Conservation (phyloP, 1,139 yeast genomes). For the Keqinozyma sinolaborantium region DNA sequence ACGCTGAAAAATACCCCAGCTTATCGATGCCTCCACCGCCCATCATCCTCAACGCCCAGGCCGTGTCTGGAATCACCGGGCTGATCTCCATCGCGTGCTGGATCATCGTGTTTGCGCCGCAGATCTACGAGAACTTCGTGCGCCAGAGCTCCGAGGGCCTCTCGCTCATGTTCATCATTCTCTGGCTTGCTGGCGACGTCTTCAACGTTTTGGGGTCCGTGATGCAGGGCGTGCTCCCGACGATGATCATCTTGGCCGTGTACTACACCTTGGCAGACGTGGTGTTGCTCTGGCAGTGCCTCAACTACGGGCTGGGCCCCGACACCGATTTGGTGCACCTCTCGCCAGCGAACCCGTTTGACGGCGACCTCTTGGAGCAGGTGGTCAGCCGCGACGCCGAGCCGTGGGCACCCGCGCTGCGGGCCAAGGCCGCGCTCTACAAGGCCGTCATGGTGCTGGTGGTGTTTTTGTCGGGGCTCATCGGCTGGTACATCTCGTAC, state of each 20-base stretch:
- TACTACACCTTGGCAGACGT: conserved; percentile 91
- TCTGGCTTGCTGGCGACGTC: conserved; percentile 89
- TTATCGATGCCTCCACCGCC: conserved; percentile 63
- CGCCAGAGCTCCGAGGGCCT: conserved; percentile 86
- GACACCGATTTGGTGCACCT: conserved; percentile 70
- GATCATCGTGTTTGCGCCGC: conserved; percentile 97
- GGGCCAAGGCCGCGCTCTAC: conserved; percentile 16
- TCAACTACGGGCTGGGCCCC: conserved; percentile 58
- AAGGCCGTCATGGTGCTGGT: conserved; percentile 64
- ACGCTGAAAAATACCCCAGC: too few species aligned
- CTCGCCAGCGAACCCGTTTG: conserved; percentile 86
- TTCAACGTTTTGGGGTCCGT: conserved; percentile 89
- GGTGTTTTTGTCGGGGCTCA: conserved; percentile 72
- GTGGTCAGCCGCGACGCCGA: conserved; percentile 42
- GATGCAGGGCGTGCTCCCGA: conserved; percentile 83
- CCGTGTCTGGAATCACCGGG: conserved; percentile 84
- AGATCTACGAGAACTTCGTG: conserved; percentile 83
- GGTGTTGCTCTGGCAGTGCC: conserved; percentile 75
- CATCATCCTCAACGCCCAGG: conserved; percentile 66
- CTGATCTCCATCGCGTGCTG: conserved; percentile 95
- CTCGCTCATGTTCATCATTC: conserved; percentile 72
- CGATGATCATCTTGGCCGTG: conserved; percentile 86
- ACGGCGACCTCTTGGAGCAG: conserved; percentile 62
- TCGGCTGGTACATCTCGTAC: conserved; percentile 82
- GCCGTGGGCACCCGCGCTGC: too few species aligned